phyloP scores from a whole-genome alignment of 208 protist genomes.

The Trichomonas vaginalis region DNA sequence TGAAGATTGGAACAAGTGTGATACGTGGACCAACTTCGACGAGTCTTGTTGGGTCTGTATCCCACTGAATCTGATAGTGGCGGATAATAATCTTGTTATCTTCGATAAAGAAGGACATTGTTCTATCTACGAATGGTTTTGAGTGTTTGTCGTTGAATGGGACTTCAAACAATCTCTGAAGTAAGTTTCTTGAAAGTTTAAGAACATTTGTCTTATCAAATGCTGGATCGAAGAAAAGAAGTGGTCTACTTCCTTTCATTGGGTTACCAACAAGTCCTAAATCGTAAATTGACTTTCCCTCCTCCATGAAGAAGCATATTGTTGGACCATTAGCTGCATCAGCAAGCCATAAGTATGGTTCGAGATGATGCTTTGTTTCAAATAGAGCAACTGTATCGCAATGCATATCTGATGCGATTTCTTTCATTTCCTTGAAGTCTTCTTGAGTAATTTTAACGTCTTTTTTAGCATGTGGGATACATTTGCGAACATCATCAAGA shows the following conservation, averaged over 20 bases:
- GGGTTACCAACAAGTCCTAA: constrained; percentile 91
- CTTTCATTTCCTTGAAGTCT: neutral
- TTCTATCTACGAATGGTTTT: neutral
- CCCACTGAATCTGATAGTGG: neutral
- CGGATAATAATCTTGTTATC: neutral
- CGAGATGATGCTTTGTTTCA: neutral
- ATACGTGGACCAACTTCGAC: neutral
- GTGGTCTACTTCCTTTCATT: constrained; percentile 70
- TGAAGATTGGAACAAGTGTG: neutral
- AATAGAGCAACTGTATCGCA: neutral
- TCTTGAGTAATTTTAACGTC: neutral
- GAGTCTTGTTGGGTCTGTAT: neutral
- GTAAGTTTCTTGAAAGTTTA: neutral
- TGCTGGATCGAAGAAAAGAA: neutral
- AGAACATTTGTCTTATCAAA: neutral
- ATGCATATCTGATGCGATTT: neutral
- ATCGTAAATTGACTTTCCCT: constrained; percentile 81
- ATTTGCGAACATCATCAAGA: neutral
- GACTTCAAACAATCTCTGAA: neutral
- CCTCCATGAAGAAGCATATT: constrained; percentile 35
- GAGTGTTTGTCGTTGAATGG: neutral
- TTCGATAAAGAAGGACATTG: neutral
- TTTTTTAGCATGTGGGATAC: neutral
- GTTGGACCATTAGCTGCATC: constrained; percentile 32
- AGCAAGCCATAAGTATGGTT: constrained; percentile 36